Percentiles rank a stretch among this genome's conserved stretches.
These are phyloP conservation scores for Neobulgaria alba DNA, from an alignment of 2,329 filamentous ascomycete genomes.

Conservation along the genomic window DNA sequence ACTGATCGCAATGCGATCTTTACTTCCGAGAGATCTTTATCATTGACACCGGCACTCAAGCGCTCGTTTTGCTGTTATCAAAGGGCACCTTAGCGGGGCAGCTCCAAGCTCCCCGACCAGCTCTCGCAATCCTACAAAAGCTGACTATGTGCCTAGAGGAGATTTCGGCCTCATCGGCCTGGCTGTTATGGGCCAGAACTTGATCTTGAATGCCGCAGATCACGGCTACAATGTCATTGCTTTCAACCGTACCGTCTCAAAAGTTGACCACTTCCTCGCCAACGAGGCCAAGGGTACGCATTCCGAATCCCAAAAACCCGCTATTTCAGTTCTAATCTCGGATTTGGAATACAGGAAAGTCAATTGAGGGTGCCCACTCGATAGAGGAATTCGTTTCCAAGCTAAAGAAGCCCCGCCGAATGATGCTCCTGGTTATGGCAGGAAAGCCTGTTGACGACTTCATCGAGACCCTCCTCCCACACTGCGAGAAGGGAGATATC, in stretches of 20 bases:
- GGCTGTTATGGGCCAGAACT: constrained; percentile 84
- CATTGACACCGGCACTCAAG: too few species aligned
- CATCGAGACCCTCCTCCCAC: constrained; percentile 87
- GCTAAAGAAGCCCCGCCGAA: constrained; percentile 91
- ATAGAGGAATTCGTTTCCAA: constrained; percentile 92
- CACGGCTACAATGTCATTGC: constrained; percentile 94
- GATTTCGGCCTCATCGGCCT: constrained; percentile 90
- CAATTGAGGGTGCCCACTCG: constrained; percentile 85
- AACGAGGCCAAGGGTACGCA: constrained; percentile 77
- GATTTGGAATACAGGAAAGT: constrained; percentile 56
- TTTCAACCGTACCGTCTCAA: constrained; percentile 97
- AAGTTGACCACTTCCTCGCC: constrained; percentile 89
- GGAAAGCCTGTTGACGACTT: constrained; percentile 97
- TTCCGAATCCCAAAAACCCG: neutral
- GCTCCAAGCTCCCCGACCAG: constrained; percentile 31
- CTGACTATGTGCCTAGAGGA: constrained; percentile 32
- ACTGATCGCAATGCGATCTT: too few species aligned
- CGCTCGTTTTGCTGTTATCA: neutral
- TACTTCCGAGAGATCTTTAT: too few species aligned
- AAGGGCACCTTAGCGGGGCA: neutral
- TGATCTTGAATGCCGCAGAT: constrained; percentile 84
- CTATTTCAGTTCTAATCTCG: constrained; percentile 1
- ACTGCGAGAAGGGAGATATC: constrained; percentile 82
- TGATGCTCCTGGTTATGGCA: constrained; percentile 99
- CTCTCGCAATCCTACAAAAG: constrained; percentile 11